Evolutionary conservation across 2,329 filamentous ascomycete genomes (phyloP), one percentile per base, ranked within the genome.

Genomic region (Arthrobotrys entomopaga): DNA sequence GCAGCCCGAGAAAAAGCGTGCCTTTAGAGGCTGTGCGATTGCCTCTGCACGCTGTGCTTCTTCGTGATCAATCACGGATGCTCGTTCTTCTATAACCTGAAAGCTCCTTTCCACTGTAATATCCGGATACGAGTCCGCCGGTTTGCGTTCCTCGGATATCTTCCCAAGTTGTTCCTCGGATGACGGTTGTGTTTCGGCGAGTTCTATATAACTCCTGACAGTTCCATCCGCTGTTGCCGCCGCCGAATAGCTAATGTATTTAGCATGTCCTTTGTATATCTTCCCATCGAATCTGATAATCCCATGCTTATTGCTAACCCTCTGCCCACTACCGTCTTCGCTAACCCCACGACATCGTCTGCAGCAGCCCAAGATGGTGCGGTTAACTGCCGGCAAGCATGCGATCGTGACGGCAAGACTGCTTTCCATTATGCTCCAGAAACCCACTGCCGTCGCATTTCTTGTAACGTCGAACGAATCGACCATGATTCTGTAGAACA

Each of bases 361-460:
- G 19, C 70, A 58, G 15, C 52, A 67, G 8, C 11, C 46, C 7
- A 74, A 20, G 29, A 74, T 61, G 2, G 63, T 52, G 13, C 58
- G 63, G 38, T 75, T 75, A 7, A 75, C 34, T 2, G 71, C 71
- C 15, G 71, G 71, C 1, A 75, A 49, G 24, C 71, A 75, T 7
- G 71, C 71, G 19, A 75, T 65, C 10, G 65, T 75, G 11, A 75
- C 71, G 11, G 71, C 71, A 26, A 75, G 71, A 34, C 64, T 69
- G 40, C 71, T 75, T 34, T 75, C 71, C 65, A 75, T 69, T 8
- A 75, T 75, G 24, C 71, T 70, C 65, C 65, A 75, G 34, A 75
- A 75, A 5, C 65, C 71, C 26, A 75, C 65, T 5, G 71, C 48
- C 8, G 48, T 57, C 2, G 65, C 65, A 40, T 64, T 75, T 22